phyloP scores from a whole-genome alignment of 192 early-diverging fungal genomes.

The Podila epigama region DNA sequence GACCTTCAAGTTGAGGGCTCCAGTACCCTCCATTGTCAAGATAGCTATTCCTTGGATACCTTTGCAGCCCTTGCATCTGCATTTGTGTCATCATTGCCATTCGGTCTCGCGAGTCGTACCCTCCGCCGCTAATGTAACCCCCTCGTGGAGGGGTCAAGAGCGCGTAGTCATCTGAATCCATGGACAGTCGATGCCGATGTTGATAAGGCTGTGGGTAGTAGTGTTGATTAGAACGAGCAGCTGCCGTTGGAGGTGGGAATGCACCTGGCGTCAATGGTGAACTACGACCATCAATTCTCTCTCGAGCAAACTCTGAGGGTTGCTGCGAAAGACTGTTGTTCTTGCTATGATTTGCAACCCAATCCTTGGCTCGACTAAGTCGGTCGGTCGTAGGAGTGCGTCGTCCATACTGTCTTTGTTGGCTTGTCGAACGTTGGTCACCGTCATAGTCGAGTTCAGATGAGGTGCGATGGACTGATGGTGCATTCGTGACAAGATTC shows the following conservation, averaged over 20 bases:
- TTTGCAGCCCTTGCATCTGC: conserved; percentile 7
- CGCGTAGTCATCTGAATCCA: conserved; percentile 25
- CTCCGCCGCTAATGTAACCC: conserved; percentile 6
- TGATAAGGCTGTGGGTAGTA: not conserved
- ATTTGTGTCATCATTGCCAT: conserved; percentile 20
- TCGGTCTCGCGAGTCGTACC: conserved; percentile 21
- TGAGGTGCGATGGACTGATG: not conserved
- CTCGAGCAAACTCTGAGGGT: conserved; percentile 7
- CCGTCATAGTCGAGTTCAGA: conserved; percentile 26
- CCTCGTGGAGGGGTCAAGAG: conserved; percentile 17
- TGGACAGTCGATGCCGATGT: conserved; percentile 7
- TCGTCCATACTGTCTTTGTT: not conserved
- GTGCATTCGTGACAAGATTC: conserved; percentile 8
- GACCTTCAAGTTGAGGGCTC: conserved; percentile 23
- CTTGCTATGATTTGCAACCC: conserved; percentile 36
- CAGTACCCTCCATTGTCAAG: conserved; percentile 30
- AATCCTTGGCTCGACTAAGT: conserved; percentile 38
- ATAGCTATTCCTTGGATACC: not conserved
- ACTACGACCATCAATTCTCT: not conserved
- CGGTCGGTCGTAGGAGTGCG: conserved; percentile 7
- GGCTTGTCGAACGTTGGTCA: not conserved
- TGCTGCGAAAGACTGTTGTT: conserved; percentile 18
- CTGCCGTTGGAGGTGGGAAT: not conserved
- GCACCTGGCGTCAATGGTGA: conserved; percentile 10
- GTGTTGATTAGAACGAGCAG: no score